These are phyloP conservation scores for Senecio squalidus DNA, from an alignment of 140 eudicot species.

Conservation along the genomic window DNA sequence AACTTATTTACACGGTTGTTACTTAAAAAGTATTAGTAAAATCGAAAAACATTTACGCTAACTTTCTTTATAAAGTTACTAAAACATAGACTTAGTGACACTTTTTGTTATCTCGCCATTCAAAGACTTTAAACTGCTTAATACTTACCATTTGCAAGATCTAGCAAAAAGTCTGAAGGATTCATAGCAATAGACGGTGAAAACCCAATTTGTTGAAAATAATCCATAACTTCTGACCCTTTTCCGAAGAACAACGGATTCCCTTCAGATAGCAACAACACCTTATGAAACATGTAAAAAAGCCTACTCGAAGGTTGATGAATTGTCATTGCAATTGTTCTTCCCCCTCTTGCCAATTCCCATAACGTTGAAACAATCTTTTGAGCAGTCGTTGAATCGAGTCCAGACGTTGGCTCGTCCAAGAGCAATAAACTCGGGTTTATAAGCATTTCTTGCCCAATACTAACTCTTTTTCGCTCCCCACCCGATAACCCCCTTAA, in stretches of 20 bases:
- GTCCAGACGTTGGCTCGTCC: conserved; percentile 90
- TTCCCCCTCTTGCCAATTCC: conserved; percentile 62
- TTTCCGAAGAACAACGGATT: conserved; percentile 61
- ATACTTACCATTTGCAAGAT: conserved; percentile 72
- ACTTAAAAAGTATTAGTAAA: too few relatives aligned
- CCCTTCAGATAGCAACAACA: conserved; percentile 67
- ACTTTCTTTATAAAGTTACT: too few relatives aligned
- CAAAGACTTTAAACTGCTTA: background rate
- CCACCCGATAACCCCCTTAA: conserved; percentile 83
- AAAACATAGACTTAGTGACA: too few relatives aligned
- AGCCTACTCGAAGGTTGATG: conserved; percentile 91
- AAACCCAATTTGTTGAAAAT: conserved; percentile 46
- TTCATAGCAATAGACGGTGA: conserved; percentile 69
- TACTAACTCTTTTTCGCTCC: conserved; percentile 75
- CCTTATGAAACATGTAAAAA: conserved; percentile 86
- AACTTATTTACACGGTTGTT: too few relatives aligned
- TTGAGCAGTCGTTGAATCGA: conserved; percentile 82
- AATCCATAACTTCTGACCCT: conserved; percentile 48
- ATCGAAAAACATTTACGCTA: too few relatives aligned
- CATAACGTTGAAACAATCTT: conserved; percentile 54
- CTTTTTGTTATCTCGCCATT: too few relatives aligned
- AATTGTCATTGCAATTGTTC: conserved; percentile 71
- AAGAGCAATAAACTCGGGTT: conserved; percentile 71
- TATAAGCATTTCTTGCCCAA: conserved; percentile 81
- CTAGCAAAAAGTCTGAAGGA: conserved; percentile 75